Evolutionary conservation across 345 rosid genomes (phyloP), one percentile per base, ranked within the genome.

Genomic region (Gynandropsis gynandra): DNA sequence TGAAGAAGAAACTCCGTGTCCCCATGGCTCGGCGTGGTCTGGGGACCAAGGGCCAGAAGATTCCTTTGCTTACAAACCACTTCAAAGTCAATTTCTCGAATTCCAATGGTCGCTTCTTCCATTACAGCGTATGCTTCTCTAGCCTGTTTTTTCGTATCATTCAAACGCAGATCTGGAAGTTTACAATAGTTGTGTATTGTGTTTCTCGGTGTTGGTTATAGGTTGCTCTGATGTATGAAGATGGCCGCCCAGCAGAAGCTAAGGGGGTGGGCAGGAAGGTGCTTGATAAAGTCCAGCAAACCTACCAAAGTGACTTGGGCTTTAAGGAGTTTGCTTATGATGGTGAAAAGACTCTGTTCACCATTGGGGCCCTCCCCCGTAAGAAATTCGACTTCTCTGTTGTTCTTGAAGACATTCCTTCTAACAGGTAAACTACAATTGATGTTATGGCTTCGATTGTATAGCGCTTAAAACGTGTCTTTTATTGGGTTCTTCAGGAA

Each of bases 311-410:
- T 29, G 87, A 84, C 32, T 58, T 90, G 36, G 81, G 51, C 5
- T 76, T 71, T 20, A 92, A 84, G 52, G 58, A 76, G 31, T 84
- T 92, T 66, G 98, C 98, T 4, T 92, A 92, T 64, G 96, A 92
- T 59, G 98, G 98, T 0, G 96, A 84, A 61, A 84, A 84, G 58
- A 80, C 85, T 38, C 53, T 90, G 46, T 90, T 87, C 58, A 82
- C 95, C 20, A 47, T 77, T 58, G 96, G 96, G 40, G 36, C 89
- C 15, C 92, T 90, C 27, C 92, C 87, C 1, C 69, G 68, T n/a
- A 82, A 82, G 77, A 82, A 87, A 54, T 73, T 75, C 13, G 87
- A 82, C 63, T 90, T 84, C 55, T 72, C 78, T 24, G 83, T 87
- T 42, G 77, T 90, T 47, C 89, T 90, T 17, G 96, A 84, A 55